Conservation (phyloP, 805 yeast genomes). For the Lachancea mirantina region DNA sequence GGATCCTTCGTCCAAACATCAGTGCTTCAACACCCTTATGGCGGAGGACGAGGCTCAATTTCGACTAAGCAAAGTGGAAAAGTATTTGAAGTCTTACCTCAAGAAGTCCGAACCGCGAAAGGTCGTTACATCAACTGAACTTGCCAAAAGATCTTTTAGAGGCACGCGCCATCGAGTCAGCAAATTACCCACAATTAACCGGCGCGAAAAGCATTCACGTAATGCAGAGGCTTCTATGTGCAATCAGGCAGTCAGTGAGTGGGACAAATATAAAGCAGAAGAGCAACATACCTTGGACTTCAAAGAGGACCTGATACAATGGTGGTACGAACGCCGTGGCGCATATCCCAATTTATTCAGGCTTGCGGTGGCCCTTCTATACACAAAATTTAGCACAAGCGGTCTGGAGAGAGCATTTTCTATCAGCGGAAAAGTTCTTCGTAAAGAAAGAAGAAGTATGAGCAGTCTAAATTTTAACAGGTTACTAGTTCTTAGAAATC, state of each 20-base stretch:
- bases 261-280: slow-evolving; percentile 4
- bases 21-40: slow-evolving; percentile 1
- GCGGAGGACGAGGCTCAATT: slow-evolving; percentile 1
- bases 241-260: neutral
- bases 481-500: slow-evolving; percentile 2
- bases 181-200: neutral
- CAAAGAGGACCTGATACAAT: slow-evolving; percentile 3
- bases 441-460: neutral
- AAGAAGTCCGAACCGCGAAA: neutral
- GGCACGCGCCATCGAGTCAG: neutral
- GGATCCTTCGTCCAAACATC: slow-evolving; percentile 8
- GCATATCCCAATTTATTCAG: slow-evolving; percentile 4
- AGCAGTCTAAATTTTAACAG: neutral
- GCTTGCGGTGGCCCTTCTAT: slow-evolving; percentile 2
- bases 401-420: slow-evolving; percentile 5
- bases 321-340: slow-evolving; percentile 4
- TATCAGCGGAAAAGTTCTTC: neutral
- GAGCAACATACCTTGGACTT: neutral
- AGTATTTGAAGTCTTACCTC: slow-evolving; percentile 1
- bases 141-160: neutral
- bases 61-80: no score
- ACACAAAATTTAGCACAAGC: slow-evolving; percentile 4
- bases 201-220: neutral
- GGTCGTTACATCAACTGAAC: neutral
- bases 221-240: neutral